Percentiles rank a stretch among this genome's conserved stretches.
Conservation (phyloP, 129 eudicot genomes). For the Chrysanthemum makinoi region DNA sequence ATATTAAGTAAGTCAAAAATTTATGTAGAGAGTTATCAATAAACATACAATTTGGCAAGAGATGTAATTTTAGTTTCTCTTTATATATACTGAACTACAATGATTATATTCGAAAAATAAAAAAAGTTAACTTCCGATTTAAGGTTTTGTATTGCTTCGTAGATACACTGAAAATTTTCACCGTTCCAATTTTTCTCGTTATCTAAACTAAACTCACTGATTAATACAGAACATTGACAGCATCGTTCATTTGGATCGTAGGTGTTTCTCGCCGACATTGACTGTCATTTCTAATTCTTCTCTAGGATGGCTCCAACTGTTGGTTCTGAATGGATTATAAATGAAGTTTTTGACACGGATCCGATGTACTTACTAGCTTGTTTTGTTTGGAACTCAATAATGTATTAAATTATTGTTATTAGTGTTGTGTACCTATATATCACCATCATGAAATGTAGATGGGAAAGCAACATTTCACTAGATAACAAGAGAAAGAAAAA, state of each 20-base stretch:
- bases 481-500: slow-evolving; percentile 32
- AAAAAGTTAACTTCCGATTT: too few species aligned
- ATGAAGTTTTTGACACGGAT: slow-evolving; percentile 11
- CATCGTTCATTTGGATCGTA: too few species aligned
- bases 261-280: slow-evolving; percentile 1
- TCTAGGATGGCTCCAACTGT: background rate
- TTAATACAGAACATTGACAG: too few species aligned
- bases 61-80: too few species aligned
- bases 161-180: too few species aligned
- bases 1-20: background rate
- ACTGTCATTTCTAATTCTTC: background rate
- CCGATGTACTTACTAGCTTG: background rate
- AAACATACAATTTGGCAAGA: background rate
- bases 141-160: too few species aligned
- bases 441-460: slow-evolving; percentile 36
- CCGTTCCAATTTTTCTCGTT: too few species aligned
- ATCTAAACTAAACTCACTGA: too few species aligned
- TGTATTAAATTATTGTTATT: slow-evolving; percentile 32
- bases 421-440: slow-evolving; percentile 40
- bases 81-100: too few species aligned
- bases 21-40: background rate
- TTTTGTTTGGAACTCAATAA: slow-evolving; percentile 30
- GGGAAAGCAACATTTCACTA: slow-evolving; percentile 38
- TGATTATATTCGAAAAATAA: too few species aligned
- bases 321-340: slow-evolving; percentile 17